These are phyloP conservation scores for Schizophyllum amplum DNA, from an alignment of 1,284 basidiomycete species.

Conservation along the genomic window DNA sequence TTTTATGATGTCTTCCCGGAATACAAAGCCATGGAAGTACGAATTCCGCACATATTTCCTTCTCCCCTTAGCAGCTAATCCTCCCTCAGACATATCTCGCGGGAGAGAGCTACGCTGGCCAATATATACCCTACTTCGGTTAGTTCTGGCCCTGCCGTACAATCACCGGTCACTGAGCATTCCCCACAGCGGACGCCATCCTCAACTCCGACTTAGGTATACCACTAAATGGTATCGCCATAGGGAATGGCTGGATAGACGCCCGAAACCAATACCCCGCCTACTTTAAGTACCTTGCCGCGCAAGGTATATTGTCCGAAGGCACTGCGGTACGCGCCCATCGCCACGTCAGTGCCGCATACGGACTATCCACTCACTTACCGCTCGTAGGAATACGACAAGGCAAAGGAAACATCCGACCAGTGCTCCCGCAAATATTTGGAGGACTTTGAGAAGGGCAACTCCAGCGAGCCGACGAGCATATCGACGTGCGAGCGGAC, in stretches of 20 bases:
- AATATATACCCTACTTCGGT: slow-evolving; percentile 96
- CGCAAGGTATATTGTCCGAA: slow-evolving; percentile 70
- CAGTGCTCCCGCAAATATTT: slow-evolving; percentile 60
- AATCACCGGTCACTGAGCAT: slow-evolving; percentile 5
- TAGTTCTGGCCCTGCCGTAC: slow-evolving; percentile 13
- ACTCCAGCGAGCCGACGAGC: slow-evolving; percentile 51
- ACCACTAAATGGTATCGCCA: slow-evolving; percentile 75
- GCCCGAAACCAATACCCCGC: slow-evolving; percentile 82
- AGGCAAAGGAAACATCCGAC: no score
- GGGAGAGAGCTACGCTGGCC: slow-evolving; percentile 95
- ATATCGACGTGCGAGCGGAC: slow-evolving; percentile 61
- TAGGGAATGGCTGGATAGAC: slow-evolving; percentile 98
- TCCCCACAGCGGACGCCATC: slow-evolving; percentile 63
- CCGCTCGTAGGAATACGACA: no score
- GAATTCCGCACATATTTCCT: slow-evolving; percentile 26
- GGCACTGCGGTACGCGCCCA: slow-evolving; percentile 60
- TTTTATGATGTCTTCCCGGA: slow-evolving; percentile 93
- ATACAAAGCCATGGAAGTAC: slow-evolving; percentile 73
- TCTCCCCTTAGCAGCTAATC: slow-evolving; percentile 9
- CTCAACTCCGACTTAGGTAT: slow-evolving; percentile 53
- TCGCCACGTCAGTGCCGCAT: no score
- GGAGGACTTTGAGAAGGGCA: slow-evolving; percentile 39
- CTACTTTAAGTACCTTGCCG: slow-evolving; percentile 83
- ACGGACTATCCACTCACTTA: no score
- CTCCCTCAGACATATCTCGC: slow-evolving; percentile 74